Percentiles rank a stretch among this genome's conserved stretches.
These are phyloP conservation scores for Amaranthus hypochondriacus DNA, from an alignment of 148 eudicot genomes.

Conservation along the genomic window DNA sequence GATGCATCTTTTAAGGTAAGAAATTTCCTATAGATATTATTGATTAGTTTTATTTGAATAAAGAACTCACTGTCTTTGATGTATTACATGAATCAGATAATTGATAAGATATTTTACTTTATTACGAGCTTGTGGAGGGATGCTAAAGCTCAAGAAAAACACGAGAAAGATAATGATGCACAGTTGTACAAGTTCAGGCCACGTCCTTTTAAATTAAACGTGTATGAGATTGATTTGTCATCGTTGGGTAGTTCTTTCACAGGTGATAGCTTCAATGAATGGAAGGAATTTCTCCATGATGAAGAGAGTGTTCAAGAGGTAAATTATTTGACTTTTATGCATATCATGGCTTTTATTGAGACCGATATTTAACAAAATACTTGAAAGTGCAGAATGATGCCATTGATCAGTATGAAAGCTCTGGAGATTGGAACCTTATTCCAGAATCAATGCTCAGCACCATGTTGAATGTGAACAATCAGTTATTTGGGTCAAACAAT, in stretches of 20 bases:
- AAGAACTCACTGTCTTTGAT: slow-evolving; percentile 15
- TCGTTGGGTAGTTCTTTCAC: slow-evolving; percentile 42
- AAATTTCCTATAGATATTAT: background rate
- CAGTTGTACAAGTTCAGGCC: slow-evolving; percentile 83
- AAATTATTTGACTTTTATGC: slow-evolving; percentile 9
- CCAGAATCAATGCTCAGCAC: slow-evolving; percentile 51
- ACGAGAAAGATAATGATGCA: slow-evolving; percentile 47
- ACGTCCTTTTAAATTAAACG: slow-evolving; percentile 67
- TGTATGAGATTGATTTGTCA: slow-evolving; percentile 67
- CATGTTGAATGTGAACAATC: slow-evolving; percentile 57
- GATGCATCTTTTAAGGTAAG: slow-evolving; percentile 55
- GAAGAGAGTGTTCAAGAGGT: slow-evolving; percentile 50
- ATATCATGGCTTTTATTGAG: background rate
- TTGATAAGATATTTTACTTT: slow-evolving; percentile 58
- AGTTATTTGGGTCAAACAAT: slow-evolving; percentile 70
- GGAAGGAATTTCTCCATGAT: slow-evolving; percentile 65
- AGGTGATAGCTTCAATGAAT: slow-evolving; percentile 60
- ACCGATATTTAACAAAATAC: slow-evolving; percentile 6
- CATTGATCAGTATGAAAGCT: slow-evolving; percentile 38
- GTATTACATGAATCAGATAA: slow-evolving; percentile 36
- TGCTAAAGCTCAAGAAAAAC: slow-evolving; percentile 52
- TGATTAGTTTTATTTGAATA: slow-evolving; percentile 1
- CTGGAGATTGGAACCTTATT: slow-evolving; percentile 51
- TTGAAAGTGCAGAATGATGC: slow-evolving; percentile 33
- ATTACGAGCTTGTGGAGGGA: slow-evolving; percentile 70